These are phyloP conservation scores for Paraphoma chrysanthemicola DNA, from an alignment of 2,329 filamentous ascomycete genomes.

Conservation along the genomic window DNA sequence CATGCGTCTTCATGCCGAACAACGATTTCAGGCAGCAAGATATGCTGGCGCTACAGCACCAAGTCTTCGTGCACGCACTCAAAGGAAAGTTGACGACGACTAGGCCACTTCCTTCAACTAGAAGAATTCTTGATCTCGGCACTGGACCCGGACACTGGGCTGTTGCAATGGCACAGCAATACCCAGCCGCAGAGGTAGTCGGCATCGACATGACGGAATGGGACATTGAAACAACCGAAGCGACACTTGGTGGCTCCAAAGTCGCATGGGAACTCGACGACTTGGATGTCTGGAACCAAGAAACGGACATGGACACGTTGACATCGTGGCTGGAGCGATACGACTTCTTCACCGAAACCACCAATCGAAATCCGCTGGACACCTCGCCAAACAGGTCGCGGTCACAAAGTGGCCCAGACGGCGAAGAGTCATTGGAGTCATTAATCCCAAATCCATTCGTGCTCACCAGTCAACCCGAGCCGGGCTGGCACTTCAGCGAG, in stretches of 20 bases:
- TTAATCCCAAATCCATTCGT: slow-evolving; percentile 30
- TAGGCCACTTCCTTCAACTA: slow-evolving; percentile 28
- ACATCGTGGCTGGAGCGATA: slow-evolving; percentile 27
- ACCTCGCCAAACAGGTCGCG: slow-evolving; percentile 13
- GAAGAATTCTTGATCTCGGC: slow-evolving; percentile 51
- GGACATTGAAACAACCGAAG: slow-evolving; percentile 58
- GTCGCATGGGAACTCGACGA: slow-evolving; percentile 49
- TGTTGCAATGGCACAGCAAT: slow-evolving; percentile 53
- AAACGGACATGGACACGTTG: slow-evolving; percentile 35
- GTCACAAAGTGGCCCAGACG: slow-evolving; percentile 9
- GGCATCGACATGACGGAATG: slow-evolving; percentile 58
- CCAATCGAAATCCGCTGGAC: slow-evolving; percentile 26
- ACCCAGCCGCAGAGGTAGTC: slow-evolving; percentile 56
- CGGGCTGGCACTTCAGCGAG: slow-evolving; percentile 56
- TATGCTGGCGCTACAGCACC: slow-evolving; percentile 67
- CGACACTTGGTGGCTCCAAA: slow-evolving; percentile 31
- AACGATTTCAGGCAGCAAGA: slow-evolving; percentile 68
- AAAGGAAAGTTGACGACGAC: slow-evolving; percentile 47
- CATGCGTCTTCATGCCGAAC: slow-evolving; percentile 52
- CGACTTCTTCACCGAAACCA: slow-evolving; percentile 32
- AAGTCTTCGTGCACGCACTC: slow-evolving; percentile 61
- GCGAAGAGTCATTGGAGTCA: slow-evolving; percentile 23
- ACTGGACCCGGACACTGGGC: slow-evolving; percentile 61
- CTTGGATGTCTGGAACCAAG: slow-evolving; percentile 43
- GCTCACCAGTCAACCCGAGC: slow-evolving; percentile 28